Conservation (phyloP, 2,329 filamentous ascomycete genomes). For the Cercospora sp. region DNA sequence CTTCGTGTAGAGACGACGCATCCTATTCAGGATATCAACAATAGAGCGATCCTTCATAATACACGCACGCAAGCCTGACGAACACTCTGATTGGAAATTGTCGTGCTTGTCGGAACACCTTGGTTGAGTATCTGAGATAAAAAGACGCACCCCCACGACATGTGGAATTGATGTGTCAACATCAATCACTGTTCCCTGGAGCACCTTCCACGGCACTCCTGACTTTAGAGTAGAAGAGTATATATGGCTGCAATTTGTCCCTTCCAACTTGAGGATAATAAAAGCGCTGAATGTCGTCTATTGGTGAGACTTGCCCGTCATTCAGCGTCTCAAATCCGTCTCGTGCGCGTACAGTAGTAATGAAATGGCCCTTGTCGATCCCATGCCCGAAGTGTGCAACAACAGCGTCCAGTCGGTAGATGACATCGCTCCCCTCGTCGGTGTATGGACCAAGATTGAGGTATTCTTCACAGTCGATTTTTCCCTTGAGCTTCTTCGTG, state of each 20-base stretch:
- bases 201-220: neutral
- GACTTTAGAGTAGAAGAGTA: neutral
- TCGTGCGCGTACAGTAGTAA: constrained; percentile 7
- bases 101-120: too few relatives aligned
- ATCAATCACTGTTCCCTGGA: too few relatives aligned
- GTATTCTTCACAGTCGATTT: neutral
- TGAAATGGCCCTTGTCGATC: constrained; percentile 9
- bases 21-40: too few relatives aligned
- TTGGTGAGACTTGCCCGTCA: neutral
- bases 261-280: neutral
- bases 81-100: too few relatives aligned
- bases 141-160: too few relatives aligned
- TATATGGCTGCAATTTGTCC: neutral
- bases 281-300: neutral
- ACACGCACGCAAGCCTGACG: too few relatives aligned
- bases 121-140: too few relatives aligned
- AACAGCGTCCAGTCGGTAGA: constrained; percentile 22
- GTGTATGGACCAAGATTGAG: constrained; percentile 1
- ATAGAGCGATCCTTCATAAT: too few relatives aligned
- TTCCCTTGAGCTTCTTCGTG: too few relatives aligned
- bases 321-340: constrained; percentile 2
- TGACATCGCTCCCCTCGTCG: neutral
- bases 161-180: too few relatives aligned
- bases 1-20: too few relatives aligned
- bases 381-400: neutral